A percentile compares a stretch with the other conserved stretches of the same genome.
These are phyloP conservation scores for Pleomassaria siparia DNA, from an alignment of 2,329 filamentous ascomycete genomes.

Conservation along the genomic window DNA sequence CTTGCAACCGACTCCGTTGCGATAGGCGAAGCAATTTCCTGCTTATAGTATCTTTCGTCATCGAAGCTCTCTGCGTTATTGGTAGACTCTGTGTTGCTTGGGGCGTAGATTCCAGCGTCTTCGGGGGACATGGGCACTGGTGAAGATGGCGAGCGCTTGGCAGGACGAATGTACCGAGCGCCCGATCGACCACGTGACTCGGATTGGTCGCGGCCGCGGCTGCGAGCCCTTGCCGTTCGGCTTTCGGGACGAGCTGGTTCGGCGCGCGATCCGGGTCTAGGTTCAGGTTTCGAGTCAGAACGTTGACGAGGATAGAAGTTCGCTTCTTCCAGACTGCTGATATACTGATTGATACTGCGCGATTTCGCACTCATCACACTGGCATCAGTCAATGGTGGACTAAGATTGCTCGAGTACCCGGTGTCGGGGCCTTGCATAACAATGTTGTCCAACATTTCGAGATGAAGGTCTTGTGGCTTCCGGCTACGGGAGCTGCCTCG, in stretches of 20 bases:
- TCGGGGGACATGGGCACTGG: slow-evolving; percentile 94
- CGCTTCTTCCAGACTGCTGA: slow-evolving; percentile 80
- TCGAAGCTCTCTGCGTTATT: slow-evolving; percentile 50
- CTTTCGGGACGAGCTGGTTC: slow-evolving; percentile 25
- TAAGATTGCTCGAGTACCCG: slow-evolving; percentile 55
- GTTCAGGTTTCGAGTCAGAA: slow-evolving; percentile 41
- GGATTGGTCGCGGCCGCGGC: slow-evolving; percentile 59
- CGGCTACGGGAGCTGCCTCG: slow-evolving; percentile 75
- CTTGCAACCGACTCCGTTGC: slow-evolving; percentile 41
- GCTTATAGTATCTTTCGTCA: slow-evolving; percentile 52
- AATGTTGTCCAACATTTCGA: slow-evolving; percentile 48
- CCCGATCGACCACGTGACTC: slow-evolving; percentile 69
- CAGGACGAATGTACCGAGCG: slow-evolving; percentile 69
- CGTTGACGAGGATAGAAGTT: slow-evolving; percentile 56
- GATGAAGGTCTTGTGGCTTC: slow-evolving; percentile 70
- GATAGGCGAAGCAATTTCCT: slow-evolving; percentile 37
- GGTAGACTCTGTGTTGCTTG: slow-evolving; percentile 42
- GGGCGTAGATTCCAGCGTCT: slow-evolving; percentile 59
- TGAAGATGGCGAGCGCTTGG: slow-evolving; percentile 86
- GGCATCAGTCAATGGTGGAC: slow-evolving; percentile 43
- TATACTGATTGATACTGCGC: slow-evolving; percentile 77
- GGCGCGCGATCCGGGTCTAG: slow-evolving; percentile 21
- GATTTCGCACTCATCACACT: slow-evolving; percentile 61
- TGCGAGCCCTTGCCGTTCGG: slow-evolving; percentile 50
- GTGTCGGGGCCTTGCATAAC: slow-evolving; percentile 37